Evolutionary conservation across 495 filamentous ascomycete genomes (phyloP).

Genomic region (Aspergillus incahuasiensis): DNA sequence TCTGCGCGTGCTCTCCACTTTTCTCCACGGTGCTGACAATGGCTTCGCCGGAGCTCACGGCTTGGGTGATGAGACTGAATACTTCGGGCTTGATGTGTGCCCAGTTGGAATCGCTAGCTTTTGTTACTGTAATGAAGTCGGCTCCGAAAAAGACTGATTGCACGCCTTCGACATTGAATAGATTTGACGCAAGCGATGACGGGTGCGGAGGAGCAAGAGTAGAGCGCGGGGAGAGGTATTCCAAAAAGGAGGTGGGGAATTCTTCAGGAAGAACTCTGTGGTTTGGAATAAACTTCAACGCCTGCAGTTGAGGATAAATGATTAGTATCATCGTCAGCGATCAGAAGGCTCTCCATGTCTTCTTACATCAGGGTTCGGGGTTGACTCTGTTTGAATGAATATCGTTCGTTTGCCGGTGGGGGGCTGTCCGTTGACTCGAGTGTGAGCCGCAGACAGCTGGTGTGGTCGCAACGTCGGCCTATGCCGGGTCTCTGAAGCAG

Average conservation of each 20-base stretch:
- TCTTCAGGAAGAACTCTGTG: slow-evolving; percentile 69
- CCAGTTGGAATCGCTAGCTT: slow-evolving; percentile 82
- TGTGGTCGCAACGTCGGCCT: slow-evolving; percentile 46
- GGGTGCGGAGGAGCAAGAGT: slow-evolving; percentile 86
- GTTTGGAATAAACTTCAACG: slow-evolving; percentile 92
- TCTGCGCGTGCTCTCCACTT: slow-evolving; percentile 51
- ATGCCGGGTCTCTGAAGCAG: slow-evolving; percentile 43
- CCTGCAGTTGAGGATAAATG: slow-evolving; percentile 30
- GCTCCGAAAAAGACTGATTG: slow-evolving; percentile 90
- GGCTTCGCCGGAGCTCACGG: slow-evolving; percentile 72
- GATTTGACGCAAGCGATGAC: slow-evolving; percentile 84
- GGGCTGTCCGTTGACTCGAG: slow-evolving; percentile 31
- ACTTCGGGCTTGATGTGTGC: slow-evolving; percentile 92
- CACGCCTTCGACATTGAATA: slow-evolving; percentile 88
- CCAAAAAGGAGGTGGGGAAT: slow-evolving; percentile 71
- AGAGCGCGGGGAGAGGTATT: slow-evolving; percentile 83
- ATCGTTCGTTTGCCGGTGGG: slow-evolving; percentile 63
- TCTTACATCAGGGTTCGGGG: slow-evolving; percentile 81
- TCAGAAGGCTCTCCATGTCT: slow-evolving; percentile 17
- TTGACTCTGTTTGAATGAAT: slow-evolving; percentile 95
- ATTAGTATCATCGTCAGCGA: background rate
- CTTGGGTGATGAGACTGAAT: slow-evolving; percentile 90
- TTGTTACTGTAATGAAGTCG: slow-evolving; percentile 96
- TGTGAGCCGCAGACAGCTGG: slow-evolving; percentile 35
- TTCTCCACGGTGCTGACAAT: slow-evolving; percentile 72